Base-by-base conservation (phyloP, 2,329 filamentous ascomycete genomes). In the Pochonia chlamydosporia region DNA sequence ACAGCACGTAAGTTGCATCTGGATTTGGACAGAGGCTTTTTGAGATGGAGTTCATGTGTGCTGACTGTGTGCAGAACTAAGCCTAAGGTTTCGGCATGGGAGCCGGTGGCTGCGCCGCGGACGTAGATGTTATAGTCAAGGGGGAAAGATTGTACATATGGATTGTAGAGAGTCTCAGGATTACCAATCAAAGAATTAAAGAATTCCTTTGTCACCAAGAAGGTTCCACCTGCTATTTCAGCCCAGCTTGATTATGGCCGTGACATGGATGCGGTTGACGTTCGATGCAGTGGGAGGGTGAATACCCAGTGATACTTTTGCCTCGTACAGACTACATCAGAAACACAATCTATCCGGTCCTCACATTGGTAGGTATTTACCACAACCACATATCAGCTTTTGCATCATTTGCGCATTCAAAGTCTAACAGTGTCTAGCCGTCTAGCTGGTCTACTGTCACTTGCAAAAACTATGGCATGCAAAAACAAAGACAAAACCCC, bases 1-100 rank as follows among this genome's bases (percentile, higher is more conserved):
- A 96, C 72, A 96, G 76, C 74, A 99, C 93, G 91, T 97, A 71
- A 68, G 91, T 84, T 16, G 9, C 20, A 4, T 13, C 5, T 9
- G 33, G 7, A 23, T 36, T 44, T 10, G 20, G 20, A n/a, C 8
- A 14, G 30, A 13, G n/a, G 26, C 24, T 8, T 9, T 7, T 31
- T 25, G n/a, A 2, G n/a, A 18, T 16, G 3, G 31, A n/a, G 16
- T 16, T 39, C n/a, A 21, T 3, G 23, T 10, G 13, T 43, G 40
- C 36, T 44, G 40, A 66, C 58, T 49, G 55, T 39, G 48, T 31
- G 35, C 43, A 81, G 78, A 18, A 67, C 65, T 28, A 79, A 78
- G 62, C 64, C 76, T 35, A 82, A 81, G 70, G 58, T 79, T 44
- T 63, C 62, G 40, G 62, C 68, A 23, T 82, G 78, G 78, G 69